A percentile compares a stretch with the other conserved stretches of the same genome.
These are phyloP conservation scores for Penicillium malachiteum DNA, from an alignment of 495 filamentous ascomycete species.

Conservation along the genomic window DNA sequence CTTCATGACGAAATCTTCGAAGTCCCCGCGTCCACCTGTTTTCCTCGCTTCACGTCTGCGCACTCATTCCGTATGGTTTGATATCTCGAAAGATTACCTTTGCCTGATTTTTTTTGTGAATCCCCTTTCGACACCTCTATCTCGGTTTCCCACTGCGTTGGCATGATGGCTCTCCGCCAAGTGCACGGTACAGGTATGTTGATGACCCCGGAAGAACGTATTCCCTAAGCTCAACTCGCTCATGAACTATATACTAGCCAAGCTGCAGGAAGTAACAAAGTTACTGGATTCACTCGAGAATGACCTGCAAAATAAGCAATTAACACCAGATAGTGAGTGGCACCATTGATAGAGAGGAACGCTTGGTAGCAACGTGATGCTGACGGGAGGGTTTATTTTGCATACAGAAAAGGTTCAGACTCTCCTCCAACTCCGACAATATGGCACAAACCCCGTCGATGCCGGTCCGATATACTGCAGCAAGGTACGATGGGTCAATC, in stretches of 20 bases:
- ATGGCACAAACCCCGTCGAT: constrained; percentile 67
- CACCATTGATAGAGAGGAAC: not conserved
- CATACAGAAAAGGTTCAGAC: constrained; percentile 57
- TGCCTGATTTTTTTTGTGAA: too few relatives aligned
- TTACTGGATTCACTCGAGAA: constrained; percentile 57
- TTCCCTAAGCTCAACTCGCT: not conserved
- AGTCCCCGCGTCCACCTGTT: too few relatives aligned
- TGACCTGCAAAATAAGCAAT: constrained; percentile 54
- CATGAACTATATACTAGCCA: constrained; percentile 44
- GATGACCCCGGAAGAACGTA: too few relatives aligned
- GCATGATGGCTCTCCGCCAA: constrained; percentile 17
- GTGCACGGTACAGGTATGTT: constrained; percentile 34
- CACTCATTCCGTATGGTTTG: too few relatives aligned
- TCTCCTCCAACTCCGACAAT: constrained; percentile 75
- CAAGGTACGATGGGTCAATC: constrained; percentile 48
- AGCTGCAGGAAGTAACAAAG: constrained; percentile 60
- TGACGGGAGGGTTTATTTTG: not conserved
- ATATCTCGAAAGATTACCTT: too few relatives aligned
- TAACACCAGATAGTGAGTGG: constrained; percentile 57
- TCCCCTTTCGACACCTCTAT: too few relatives aligned
- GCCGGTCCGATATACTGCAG: constrained; percentile 80
- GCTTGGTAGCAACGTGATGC: not conserved
- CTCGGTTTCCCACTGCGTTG: not conserved
- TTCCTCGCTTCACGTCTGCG: too few relatives aligned
- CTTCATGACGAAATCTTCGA: too few relatives aligned